A percentile compares a stretch with the other conserved stretches of the same genome.
phyloP scores from a whole-genome alignment of 257 asterid species.

The Petrea volubilis region DNA sequence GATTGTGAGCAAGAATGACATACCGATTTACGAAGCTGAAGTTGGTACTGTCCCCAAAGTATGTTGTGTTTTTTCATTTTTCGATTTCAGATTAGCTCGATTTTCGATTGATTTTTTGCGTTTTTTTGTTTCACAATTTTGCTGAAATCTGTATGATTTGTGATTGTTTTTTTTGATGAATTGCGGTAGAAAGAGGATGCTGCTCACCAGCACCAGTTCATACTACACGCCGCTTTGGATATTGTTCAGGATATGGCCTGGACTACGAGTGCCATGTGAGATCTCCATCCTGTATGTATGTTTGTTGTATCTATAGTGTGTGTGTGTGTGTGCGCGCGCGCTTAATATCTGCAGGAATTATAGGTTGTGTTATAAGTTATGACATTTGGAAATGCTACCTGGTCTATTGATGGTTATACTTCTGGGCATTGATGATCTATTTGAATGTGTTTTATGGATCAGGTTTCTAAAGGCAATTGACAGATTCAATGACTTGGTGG shows the following conservation, averaged over 20 bases:
- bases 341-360: neutral
- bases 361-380: neutral
- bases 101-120: neutral
- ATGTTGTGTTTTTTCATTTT: constrained; percentile 12
- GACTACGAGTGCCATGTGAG: constrained; percentile 98
- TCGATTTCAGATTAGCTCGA: neutral
- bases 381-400: neutral
- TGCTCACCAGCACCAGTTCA: constrained; percentile 97
- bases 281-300: constrained; percentile 11
- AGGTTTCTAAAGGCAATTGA: constrained; percentile 87
- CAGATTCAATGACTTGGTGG: constrained; percentile 89
- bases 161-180: neutral
- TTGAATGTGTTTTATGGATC: constrained; percentile 22
- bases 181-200: constrained; percentile 84
- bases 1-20: constrained; percentile 91
- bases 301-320: neutral
- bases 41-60: constrained; percentile 96
- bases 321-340: neutral
- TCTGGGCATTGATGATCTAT: constrained; percentile 11
- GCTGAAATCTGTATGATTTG: neutral
- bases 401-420: neutral
- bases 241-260: constrained; percentile 95
- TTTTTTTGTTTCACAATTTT: neutral
- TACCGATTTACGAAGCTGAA: constrained; percentile 98
- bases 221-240: constrained; percentile 91